Percentiles rank a stretch among this genome's conserved stretches.
Evolutionary conservation across 164 flowering plant species (phyloP).

Genomic region (Sedum album): DNA sequence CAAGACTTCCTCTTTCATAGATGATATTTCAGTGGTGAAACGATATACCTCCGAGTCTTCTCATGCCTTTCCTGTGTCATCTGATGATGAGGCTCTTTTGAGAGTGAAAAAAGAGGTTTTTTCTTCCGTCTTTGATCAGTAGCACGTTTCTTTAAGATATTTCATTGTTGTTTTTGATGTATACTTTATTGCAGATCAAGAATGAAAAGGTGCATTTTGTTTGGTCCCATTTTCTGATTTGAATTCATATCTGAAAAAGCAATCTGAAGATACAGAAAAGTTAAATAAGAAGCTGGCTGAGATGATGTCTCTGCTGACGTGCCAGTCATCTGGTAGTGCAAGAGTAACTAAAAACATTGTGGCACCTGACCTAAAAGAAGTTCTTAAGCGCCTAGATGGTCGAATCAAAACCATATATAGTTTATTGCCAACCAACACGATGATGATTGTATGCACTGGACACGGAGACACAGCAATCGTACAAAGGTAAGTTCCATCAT

Average conservation of each 20-base stretch:
- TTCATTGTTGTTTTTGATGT: not conserved
- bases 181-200: constrained; percentile 32
- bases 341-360: constrained; percentile 25
- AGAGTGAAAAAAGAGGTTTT: constrained; percentile 79
- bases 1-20: constrained; percentile 65
- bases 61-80: constrained; percentile 68
- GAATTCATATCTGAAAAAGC: constrained; percentile 52
- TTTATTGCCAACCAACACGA: constrained; percentile 56
- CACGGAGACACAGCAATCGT: constrained; percentile 86
- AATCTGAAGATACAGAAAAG: constrained; percentile 52
- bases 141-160: too few species aligned
- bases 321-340: constrained; percentile 31
- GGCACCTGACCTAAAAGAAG: too few species aligned
- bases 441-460: constrained; percentile 89
- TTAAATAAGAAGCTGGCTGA: constrained; percentile 65
- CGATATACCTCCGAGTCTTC: constrained; percentile 74
- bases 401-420: constrained; percentile 43
- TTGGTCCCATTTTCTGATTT: constrained; percentile 94
- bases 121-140: not conserved
- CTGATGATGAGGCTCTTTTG: constrained; percentile 82
- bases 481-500: constrained; percentile 43
- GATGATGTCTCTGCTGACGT: constrained; percentile 76
- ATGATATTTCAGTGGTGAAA: constrained; percentile 65
- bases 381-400: constrained; percentile 48
- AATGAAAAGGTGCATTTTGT: constrained; percentile 67